These are phyloP conservation scores for Mycena albidolilacea DNA, from an alignment of 768 basidiomycete species.

Conservation along the genomic window DNA sequence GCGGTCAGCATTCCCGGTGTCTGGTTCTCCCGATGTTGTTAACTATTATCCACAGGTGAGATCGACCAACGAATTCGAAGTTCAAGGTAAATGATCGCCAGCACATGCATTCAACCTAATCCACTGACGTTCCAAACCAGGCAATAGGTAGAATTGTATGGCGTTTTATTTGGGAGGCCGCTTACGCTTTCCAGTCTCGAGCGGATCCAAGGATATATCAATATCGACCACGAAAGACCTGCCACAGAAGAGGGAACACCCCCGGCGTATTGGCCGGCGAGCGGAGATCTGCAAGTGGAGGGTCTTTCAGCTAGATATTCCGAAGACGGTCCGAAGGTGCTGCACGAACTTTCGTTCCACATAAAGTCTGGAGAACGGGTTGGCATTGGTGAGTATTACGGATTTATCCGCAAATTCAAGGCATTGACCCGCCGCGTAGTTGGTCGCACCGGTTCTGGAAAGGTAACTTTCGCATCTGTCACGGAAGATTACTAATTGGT, in stretches of 20 bases:
- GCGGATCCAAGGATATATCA: constrained; percentile 49
- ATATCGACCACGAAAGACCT: constrained; percentile 60
- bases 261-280: constrained; percentile 66
- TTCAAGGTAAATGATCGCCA: constrained; percentile 11
- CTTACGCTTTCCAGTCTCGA: constrained; percentile 28
- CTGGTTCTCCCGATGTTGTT: background rate
- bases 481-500: background rate
- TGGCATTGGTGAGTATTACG: constrained; percentile 53
- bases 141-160: constrained; percentile 1
- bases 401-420: constrained; percentile 30
- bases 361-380: constrained; percentile 64
- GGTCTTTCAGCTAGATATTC: constrained; percentile 59
- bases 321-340: constrained; percentile 30
- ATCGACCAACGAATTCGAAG: constrained; percentile 13
- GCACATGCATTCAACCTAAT: constrained; percentile 30
- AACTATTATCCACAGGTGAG: constrained; percentile 1
- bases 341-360: constrained; percentile 48
- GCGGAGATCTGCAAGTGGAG: constrained; percentile 59
- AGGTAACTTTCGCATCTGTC: constrained; percentile 32
- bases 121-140: constrained; percentile 48
- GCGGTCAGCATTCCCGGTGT: constrained; percentile 27
- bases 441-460: constrained; percentile 45
- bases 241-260: constrained; percentile 50
- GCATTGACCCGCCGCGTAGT: constrained; percentile 33
- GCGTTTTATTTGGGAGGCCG: constrained; percentile 23